Evolutionary conservation across 768 basidiomycete genomes (phyloP).

Genomic region (Sporobolomyces phaffii): DNA sequence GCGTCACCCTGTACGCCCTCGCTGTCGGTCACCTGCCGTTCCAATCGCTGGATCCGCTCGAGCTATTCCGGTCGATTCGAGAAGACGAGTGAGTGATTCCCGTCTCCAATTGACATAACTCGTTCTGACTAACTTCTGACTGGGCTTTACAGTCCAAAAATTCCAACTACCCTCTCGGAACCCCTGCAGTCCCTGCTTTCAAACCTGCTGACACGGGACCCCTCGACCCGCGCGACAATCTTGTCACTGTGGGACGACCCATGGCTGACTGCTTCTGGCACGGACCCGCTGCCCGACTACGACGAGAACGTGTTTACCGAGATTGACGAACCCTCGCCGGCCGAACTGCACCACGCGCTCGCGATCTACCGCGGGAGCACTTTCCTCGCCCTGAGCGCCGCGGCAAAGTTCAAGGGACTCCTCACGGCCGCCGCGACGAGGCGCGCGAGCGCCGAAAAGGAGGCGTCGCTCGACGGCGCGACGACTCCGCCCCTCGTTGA

Average conservation of each 20-base stretch:
- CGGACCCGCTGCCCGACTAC: slow-evolving; percentile 21
- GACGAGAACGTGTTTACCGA: slow-evolving; percentile 24
- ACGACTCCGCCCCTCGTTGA: not conserved
- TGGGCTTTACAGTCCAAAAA: not conserved
- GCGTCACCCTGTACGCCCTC: slow-evolving; percentile 39
- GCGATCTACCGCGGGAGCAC: slow-evolving; percentile 1
- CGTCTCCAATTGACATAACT: not conserved
- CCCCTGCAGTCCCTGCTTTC: not conserved
- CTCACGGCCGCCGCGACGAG: not conserved
- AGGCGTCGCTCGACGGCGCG: not conserved
- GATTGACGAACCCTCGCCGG: slow-evolving; percentile 27
- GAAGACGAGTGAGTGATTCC: slow-evolving; percentile 16
- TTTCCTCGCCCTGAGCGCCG: slow-evolving; percentile 26
- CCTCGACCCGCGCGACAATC: slow-evolving; percentile 9
- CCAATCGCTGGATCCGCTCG: slow-evolving; percentile 24
- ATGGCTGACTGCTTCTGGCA: slow-evolving; percentile 7
- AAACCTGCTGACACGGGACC: slow-evolving; percentile 11
- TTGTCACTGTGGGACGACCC: slow-evolving; percentile 28
- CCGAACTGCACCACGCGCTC: slow-evolving; percentile 28
- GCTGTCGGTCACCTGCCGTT: slow-evolving; percentile 40
- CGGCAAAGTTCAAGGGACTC: slow-evolving; percentile 29
- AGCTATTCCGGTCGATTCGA: slow-evolving; percentile 36
- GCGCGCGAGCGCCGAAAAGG: slow-evolving; percentile 2
- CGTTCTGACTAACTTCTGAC: no score
- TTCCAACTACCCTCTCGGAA: slow-evolving; percentile 5